A percentile compares a stretch with the other conserved stretches of the same genome.
These are phyloP conservation scores for Zygoascus flipseniorum DNA, from an alignment of 805 yeast genomes.

Conservation along the genomic window DNA sequence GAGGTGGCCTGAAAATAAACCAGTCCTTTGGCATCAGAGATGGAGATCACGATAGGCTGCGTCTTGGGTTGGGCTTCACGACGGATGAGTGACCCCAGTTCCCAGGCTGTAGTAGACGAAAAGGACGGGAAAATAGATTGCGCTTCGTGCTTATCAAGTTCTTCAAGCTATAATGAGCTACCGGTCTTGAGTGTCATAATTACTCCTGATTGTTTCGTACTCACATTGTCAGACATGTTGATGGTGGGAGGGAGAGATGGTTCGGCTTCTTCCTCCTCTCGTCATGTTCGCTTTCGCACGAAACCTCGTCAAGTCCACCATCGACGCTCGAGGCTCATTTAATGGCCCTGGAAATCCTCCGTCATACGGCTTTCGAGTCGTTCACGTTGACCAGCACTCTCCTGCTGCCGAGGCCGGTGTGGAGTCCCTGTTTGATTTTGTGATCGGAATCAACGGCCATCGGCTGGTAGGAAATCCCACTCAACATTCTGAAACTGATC, in stretches of 20 bases:
- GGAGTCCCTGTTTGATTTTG: slow-evolving; percentile 82
- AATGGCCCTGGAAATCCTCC: slow-evolving; percentile 5
- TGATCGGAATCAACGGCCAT: slow-evolving; percentile 70
- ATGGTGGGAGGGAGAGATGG: background rate
- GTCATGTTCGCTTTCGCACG: slow-evolving; percentile 59
- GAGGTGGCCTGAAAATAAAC: slow-evolving; percentile 23
- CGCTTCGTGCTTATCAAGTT: slow-evolving; percentile 21
- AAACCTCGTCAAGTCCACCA: slow-evolving; percentile 45
- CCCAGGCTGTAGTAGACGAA: slow-evolving; percentile 56
- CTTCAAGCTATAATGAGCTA: slow-evolving; percentile 8
- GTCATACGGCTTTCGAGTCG: slow-evolving; percentile 47
- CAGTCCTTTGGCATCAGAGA: slow-evolving; percentile 19
- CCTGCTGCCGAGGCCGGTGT: slow-evolving; percentile 46
- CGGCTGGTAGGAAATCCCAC: slow-evolving; percentile 27
- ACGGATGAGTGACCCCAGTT: slow-evolving; percentile 68
- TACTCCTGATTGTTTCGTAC: background rate
- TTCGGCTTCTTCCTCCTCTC: background rate
- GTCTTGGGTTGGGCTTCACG: slow-evolving; percentile 56
- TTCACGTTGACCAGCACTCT: slow-evolving; percentile 41
- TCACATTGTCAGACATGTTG: background rate
- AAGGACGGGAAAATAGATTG: slow-evolving; percentile 21
- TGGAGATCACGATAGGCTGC: slow-evolving; percentile 21
- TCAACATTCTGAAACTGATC: background rate
- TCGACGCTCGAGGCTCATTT: slow-evolving; percentile 18
- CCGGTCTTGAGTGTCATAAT: background rate